Base-by-base conservation (phyloP, 306 rosid genomes). In the Alnus glutinosa region DNA sequence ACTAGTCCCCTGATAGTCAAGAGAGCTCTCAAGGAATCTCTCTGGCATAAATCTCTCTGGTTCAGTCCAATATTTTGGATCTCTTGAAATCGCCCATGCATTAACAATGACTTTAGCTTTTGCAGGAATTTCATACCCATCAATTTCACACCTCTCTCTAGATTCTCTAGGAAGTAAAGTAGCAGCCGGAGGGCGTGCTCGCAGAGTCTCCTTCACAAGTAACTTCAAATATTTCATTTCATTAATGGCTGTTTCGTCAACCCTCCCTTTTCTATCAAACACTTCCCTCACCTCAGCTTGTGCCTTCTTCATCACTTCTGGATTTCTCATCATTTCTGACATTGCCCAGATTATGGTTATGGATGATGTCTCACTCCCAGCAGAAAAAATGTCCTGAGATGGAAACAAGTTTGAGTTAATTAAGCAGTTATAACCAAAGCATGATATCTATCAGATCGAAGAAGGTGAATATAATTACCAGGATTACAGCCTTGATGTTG, bases 281-380 rank as follows among this genome's bases (percentile, higher is more conserved):
- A 88, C 84, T 13, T 16, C 76, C 36, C 87, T 82, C 6, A 85
- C 83, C 64, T 82, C 83, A 1, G 48, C 54, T 62, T 87, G 88
- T 70, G 88, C 85, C 52, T 18, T 8, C 54, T 80, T 51, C 90
- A 85, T 87, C 18, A 61, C 68, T 44, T 57, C 51, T 23, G 85
- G 87, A 18, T 87, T 82, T 75, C 75, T 87, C 37, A 77, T 37
- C 82, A 87, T 77, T 63, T 87, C 88, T 51, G 87, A 54, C 78
- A 87, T 80, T 4, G 42, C 73, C 85, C 90, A 85, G 30, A 55
- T 63, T 30, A 87, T 50, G 13, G 63, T 2, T 19, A 57, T 19
- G 1, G 85, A 52, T 4, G 86, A 63, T 52, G 88, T 82, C 36
- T 87, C 88, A 0, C 83, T 77, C 42, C 88, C 88, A 18, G 50